Evolutionary conservation across 2,329 filamentous ascomycete genomes (phyloP).

Genomic region (Bipolaris cookei): DNA sequence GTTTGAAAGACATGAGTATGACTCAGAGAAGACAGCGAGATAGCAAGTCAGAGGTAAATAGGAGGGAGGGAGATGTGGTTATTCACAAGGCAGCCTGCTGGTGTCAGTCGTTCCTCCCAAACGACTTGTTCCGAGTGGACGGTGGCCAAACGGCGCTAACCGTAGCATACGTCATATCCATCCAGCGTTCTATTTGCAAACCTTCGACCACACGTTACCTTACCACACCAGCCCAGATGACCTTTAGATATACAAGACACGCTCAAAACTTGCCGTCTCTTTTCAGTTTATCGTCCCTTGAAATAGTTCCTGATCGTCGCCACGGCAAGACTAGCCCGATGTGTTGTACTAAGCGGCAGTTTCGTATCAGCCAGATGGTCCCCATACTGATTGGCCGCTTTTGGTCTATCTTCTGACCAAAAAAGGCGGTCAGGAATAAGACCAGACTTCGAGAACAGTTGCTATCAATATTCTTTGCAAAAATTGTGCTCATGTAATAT

Average conservation of each 20-base stretch:
- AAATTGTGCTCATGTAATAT: background rate
- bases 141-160: conserved; percentile 24
- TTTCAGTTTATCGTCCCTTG: background rate
- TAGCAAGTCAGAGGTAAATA: conserved; percentile 8
- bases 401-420: background rate
- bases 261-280: background rate
- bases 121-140: conserved; percentile 17
- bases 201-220: background rate
- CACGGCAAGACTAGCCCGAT: background rate
- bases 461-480: background rate
- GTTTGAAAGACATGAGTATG: conserved; percentile 44
- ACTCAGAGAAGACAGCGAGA: conserved; percentile 34
- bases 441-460: background rate
- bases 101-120: conserved; percentile 14
- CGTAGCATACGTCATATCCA: conserved; percentile 24
- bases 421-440: background rate
- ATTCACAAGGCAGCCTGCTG: conserved; percentile 14
- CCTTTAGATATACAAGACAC: background rate
- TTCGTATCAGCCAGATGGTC: conserved; percentile 2
- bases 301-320: background rate
- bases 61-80: conserved; percentile 9
- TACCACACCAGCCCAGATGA: background rate
- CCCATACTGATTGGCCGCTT: conserved; percentile 8
- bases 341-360: background rate
- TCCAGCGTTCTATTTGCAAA: background rate